Evolutionary conservation across 352 stramenopile genomes (phyloP), one percentile per base, ranked within the genome.

Genomic region (Globisporangium ultimum): DNA sequence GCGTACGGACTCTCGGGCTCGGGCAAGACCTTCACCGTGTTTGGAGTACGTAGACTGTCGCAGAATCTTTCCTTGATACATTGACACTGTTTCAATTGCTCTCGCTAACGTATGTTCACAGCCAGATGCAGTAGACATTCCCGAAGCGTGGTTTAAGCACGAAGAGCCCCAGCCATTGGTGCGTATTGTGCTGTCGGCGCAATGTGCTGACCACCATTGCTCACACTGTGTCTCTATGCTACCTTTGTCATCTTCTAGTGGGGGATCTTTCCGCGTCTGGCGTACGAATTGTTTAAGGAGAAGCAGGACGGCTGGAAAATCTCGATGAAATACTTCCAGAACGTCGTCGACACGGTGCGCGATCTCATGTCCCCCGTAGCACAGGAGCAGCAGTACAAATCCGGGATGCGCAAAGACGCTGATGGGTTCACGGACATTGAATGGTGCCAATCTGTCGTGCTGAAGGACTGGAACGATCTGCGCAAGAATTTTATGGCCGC

Each of bases 251-350:
- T 6, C 55, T 3, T 38, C 20, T 24, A 88, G 80, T 98, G 91
- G 91, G 91, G 91, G 15, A 90, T 98, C 60, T 97, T 97, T 63
- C 89, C 90, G 20, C 86, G 87, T 3, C 73, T 97, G 11, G 93
- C 91, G 15, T 98, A 98, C 71, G 89, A 98, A 46, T 59, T 98
- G 24, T 98, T 98, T 71, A 84, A 97, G 62, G 86, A 97, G 61
- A 97, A 97, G 63, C 78, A 97, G 60, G 93, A 98, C 57, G 93
- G 93, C 55, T 98, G 93, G 93, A 98, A 98, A 70, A 95, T 98
- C 65, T 97, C 89, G 28, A 98, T 98, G 93, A 98, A 98, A 75
- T 98, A 98, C 68, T 98, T 98, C 66, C 93, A 98, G 65, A 98
- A 98, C 67, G 93, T 98, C 41, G 93, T 98, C 9, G 93, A 98